phyloP scores from a whole-genome alignment of 495 filamentous ascomycete genomes.

The Thermochaetoides thermophila region DNA sequence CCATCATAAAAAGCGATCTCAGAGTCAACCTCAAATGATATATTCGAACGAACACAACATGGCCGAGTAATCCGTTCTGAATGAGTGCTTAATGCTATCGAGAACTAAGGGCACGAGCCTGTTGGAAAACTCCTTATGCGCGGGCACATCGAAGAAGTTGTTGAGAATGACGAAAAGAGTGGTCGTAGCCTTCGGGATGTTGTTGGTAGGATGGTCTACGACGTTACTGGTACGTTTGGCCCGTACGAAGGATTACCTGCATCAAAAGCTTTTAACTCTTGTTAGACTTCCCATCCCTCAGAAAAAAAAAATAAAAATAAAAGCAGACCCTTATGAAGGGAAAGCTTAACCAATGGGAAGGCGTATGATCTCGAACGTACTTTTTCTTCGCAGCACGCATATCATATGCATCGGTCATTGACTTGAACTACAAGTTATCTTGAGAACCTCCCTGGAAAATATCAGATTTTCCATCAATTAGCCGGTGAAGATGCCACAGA shows the following conservation, averaged over 20 bases:
- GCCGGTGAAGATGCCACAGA: conserved; percentile 1
- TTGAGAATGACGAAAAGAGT: conserved; percentile 2
- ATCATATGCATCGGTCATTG: no score
- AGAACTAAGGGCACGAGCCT: background rate
- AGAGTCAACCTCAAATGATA: background rate
- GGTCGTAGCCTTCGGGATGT: conserved; percentile 3
- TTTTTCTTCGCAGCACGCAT: no score
- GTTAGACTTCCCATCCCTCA: conserved; percentile 1
- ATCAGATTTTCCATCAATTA: background rate
- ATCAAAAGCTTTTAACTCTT: background rate
- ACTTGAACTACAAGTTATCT: background rate
- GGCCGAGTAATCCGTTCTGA: background rate
- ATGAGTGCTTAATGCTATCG: background rate
- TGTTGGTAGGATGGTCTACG: conserved; percentile 1
- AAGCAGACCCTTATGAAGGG: no score
- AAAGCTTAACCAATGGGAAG: background rate
- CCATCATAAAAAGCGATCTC: background rate
- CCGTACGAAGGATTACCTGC: no score
- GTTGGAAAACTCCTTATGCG: conserved; percentile 1
- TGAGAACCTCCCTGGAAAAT: conserved; percentile 1
- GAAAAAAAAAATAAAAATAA: background rate
- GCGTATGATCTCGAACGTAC: conserved; percentile 2
- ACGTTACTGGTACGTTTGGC: conserved; percentile 2
- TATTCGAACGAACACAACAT: background rate
- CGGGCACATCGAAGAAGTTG: background rate